Evolutionary conservation across 2,329 filamentous ascomycete species (phyloP).

Genomic region (Exophiala sideris): DNA sequence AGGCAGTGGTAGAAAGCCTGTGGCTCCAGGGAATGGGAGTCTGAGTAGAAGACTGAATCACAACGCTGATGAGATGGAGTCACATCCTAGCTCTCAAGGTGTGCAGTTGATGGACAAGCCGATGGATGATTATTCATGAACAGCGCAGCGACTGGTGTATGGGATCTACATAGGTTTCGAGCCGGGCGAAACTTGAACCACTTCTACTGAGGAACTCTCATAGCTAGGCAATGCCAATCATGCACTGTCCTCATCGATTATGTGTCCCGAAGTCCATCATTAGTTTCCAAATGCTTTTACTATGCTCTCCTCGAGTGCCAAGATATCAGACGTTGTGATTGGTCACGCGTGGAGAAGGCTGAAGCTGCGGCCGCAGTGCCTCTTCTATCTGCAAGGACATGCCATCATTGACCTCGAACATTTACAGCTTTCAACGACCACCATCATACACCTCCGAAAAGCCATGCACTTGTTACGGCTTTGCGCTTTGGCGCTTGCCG

Average conservation of each 20-base stretch:
- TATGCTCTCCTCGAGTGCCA: no score
- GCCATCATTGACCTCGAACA: conserved; percentile 2
- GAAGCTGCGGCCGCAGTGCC: no score
- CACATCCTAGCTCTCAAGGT: conserved; percentile 7
- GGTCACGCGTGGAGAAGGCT: no score
- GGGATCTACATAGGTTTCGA: no score
- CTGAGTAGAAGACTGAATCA: conserved; percentile 32
- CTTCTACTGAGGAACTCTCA: no score
- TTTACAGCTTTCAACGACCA: conserved; percentile 4
- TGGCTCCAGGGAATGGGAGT: conserved; percentile 35
- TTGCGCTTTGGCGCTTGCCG: conserved; percentile 26
- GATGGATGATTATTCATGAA: conserved; percentile 63
- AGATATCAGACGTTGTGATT: no score
- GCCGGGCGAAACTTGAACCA: no score
- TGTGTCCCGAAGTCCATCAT: no score
- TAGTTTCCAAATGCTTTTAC: no score
- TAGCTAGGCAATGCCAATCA: no score
- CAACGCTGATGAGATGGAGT: neutral
- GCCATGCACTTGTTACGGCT: conserved; percentile 22
- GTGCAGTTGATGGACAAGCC: conserved; percentile 69
- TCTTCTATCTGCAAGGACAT: conserved; percentile 1
- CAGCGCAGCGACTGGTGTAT: neutral
- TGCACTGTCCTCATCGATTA: no score
- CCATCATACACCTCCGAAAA: conserved; percentile 3
- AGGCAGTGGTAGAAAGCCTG: conserved; percentile 32